Conservation (phyloP, 140 eudicot genomes). For the Oenanthe javanica region DNA sequence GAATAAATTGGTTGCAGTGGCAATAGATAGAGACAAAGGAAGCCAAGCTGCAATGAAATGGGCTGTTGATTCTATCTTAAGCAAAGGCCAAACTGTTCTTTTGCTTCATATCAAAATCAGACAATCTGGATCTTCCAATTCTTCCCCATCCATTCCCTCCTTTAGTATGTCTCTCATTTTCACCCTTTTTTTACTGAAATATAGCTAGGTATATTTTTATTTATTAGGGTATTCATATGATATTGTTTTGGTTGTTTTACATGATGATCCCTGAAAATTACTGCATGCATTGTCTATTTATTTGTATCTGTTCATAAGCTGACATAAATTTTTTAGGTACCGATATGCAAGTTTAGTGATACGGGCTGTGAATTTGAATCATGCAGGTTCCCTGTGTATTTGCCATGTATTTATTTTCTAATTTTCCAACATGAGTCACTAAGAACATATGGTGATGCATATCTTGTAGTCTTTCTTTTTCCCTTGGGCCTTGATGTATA, state of each 20-base stretch:
- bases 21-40: constrained; percentile 67
- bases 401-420: background rate
- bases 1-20: constrained; percentile 47
- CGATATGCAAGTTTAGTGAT: background rate
- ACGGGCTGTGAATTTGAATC: background rate
- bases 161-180: constrained; percentile 27
- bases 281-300: background rate
- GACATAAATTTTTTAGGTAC: background rate
- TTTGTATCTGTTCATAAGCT: background rate
- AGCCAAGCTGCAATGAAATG: constrained; percentile 73
- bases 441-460: background rate
- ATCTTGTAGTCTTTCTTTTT: background rate
- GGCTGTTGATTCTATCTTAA: constrained; percentile 51
- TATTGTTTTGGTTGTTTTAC: background rate
- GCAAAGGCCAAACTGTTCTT: constrained; percentile 52
- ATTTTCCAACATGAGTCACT: background rate
- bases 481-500: background rate
- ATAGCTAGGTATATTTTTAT: background rate
- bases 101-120: constrained; percentile 54
- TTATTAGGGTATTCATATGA: background rate
- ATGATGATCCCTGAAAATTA: background rate
- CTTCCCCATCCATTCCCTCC: constrained; percentile 17
- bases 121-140: constrained; percentile 1
- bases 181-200: background rate
- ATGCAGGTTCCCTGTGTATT: background rate